Base-by-base conservation (phyloP, 2,329 filamentous ascomycete species). In the Calonectria henricotiae region DNA sequence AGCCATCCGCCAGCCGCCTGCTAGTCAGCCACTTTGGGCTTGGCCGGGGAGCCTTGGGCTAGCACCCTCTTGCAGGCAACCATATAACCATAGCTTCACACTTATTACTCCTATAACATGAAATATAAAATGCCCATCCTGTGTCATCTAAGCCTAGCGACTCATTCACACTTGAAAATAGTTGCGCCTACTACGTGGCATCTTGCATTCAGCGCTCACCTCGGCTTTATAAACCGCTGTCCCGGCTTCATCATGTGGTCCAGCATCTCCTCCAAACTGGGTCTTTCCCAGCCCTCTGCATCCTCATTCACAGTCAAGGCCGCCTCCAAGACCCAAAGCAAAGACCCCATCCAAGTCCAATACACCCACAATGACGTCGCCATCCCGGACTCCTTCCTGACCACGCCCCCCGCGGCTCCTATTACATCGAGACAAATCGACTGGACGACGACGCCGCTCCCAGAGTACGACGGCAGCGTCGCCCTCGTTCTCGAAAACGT, bases 401-500 rank as follows among this genome's bases (percentile, higher is more conserved):
- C 80, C 5, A 62, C 69, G 6, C 73, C 80, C 0, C 79, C 88
- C 70, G 66, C 82, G 35, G 73, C 77, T 0, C 82, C 85, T 35
- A 82, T 89, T 32, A 82, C 74, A 4, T 81, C 83, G 25, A 78
- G 77, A 1, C 80, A 79, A 15, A 85, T 93, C 72, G 83, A 91
- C 76, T 92, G 91, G 77, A 75, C 79, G 2, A 76, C 82, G 23
- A 85, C 85, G 13, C 71, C 75, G 0, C 78, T 93, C 1, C 85
- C 85, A 3, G 83, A 88, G 72, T 90, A 91, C 79, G 79, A 83
- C 8, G 81, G 82, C 44, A 76, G 80, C 46, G 89, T 88, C 75
- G 91, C 91, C 9, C 84, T 89, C 9, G 79, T 92, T 0, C 83
- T 93, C 9, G 89, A 93, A 78, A 87, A 90, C 65, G 86, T 90